Percentiles rank a stretch among this genome's conserved stretches.
Evolutionary conservation across 108 stramenopile species (phyloP).

Genomic region (Skeletonema tropicum): DNA sequence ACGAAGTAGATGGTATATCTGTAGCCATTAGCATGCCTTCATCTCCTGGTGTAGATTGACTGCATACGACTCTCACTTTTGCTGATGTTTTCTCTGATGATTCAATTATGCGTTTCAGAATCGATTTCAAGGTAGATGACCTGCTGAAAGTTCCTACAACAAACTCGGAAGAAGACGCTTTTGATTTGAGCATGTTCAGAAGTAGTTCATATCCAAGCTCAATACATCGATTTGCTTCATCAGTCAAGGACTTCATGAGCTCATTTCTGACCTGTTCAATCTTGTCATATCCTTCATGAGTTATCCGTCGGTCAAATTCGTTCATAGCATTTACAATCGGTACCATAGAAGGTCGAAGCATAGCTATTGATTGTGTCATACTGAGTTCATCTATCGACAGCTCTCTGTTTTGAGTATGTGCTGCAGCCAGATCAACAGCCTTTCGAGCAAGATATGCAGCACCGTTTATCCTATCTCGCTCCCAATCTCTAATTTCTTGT

Average conservation of each 20-base stretch:
- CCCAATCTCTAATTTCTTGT: conserved; percentile 41
- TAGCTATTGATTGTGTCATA: conserved; percentile 36
- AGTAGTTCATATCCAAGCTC: conserved; percentile 30
- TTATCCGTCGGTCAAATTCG: conserved; percentile 26
- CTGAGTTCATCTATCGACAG: conserved; percentile 4
- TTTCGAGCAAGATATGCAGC: conserved; percentile 48
- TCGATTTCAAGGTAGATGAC: conserved; percentile 46
- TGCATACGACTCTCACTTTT: conserved; percentile 38
- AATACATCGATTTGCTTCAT: conserved; percentile 24
- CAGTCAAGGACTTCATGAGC: conserved; percentile 24
- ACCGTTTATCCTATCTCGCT: conserved; percentile 49
- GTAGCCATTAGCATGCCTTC: conserved; percentile 61
- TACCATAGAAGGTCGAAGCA: conserved; percentile 63
- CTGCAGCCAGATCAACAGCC: conserved; percentile 44
- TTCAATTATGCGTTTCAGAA: conserved; percentile 33
- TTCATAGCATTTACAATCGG: conserved; percentile 59
- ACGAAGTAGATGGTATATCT: conserved; percentile 33
- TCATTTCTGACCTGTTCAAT: conserved; percentile 3
- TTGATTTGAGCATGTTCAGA: neutral
- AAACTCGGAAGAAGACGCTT: conserved; percentile 13
- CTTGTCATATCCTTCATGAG: neutral
- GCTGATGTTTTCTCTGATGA: neutral
- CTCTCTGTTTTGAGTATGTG: conserved; percentile 15
- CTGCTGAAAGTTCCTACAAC: conserved; percentile 53
- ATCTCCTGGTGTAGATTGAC: conserved; percentile 51